A percentile compares a stretch with the other conserved stretches of the same genome.
Conservation (phyloP, 1,284 basidiomycete species). For the Phellinidium pouzarii region DNA sequence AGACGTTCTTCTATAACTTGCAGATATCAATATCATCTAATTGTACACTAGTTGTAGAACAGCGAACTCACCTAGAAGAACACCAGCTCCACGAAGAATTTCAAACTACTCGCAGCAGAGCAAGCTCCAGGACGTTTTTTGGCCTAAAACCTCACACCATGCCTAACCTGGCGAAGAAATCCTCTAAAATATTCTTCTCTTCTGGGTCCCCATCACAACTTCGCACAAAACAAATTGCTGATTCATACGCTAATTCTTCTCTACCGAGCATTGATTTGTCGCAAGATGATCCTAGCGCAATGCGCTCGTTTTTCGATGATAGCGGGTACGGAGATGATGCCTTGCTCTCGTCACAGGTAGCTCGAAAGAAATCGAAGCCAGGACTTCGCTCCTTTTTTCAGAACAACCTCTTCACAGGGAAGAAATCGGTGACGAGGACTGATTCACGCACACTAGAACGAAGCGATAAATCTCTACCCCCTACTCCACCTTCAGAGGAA, state of each 20-base stretch:
- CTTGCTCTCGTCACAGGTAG: background rate
- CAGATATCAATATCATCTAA: too few relatives aligned
- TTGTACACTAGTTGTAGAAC: background rate
- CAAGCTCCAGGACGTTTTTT: constrained; percentile 4
- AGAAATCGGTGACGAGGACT: background rate
- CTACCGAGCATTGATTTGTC: background rate
- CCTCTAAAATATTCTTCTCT: constrained; percentile 1
- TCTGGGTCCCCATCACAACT: constrained; percentile 4
- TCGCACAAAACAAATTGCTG: background rate
- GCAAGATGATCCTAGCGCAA: background rate
- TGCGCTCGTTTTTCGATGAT: constrained; percentile 18
- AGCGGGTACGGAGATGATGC: constrained; percentile 14
- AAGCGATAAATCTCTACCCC: background rate
- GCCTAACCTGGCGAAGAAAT: constrained; percentile 4
- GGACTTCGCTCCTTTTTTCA: constrained; percentile 14
- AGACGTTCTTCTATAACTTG: too few relatives aligned
- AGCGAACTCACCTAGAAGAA: background rate
- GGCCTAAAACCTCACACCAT: constrained; percentile 12
- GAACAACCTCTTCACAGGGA: background rate
- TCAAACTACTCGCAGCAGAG: background rate
- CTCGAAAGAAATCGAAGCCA: constrained; percentile 13
- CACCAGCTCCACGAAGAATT: background rate
- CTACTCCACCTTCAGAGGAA: background rate
- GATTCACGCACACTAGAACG: background rate
- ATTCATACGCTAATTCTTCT: background rate